Percentiles rank a stretch among this genome's conserved stretches.
Conservation (phyloP, 2,329 filamentous ascomycete genomes). For the Aquanectria penicillioides region DNA sequence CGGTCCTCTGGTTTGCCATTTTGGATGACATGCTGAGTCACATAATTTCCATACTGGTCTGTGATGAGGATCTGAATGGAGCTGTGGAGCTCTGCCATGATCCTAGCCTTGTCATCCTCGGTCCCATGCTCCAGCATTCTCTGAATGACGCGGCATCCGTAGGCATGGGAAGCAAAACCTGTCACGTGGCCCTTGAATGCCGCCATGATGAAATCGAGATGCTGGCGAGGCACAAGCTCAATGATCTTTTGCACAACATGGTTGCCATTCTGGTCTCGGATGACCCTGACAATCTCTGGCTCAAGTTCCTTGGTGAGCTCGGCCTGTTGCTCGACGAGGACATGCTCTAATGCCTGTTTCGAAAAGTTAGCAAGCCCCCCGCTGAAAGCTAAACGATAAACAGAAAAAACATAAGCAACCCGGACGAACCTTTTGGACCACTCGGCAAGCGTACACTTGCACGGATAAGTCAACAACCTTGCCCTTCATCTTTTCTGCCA, state of each 20-base stretch:
- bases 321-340: constrained; percentile 91
- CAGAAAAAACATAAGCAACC: no score
- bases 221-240: constrained; percentile 77
- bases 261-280: constrained; percentile 91
- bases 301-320: constrained; percentile 86
- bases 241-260: constrained; percentile 97
- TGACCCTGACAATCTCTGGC: constrained; percentile 77
- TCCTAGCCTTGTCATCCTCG: constrained; percentile 73
- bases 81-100: constrained; percentile 82
- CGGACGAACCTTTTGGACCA: constrained; percentile 84
- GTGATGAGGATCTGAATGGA: constrained; percentile 78
- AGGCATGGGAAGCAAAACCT: constrained; percentile 79
- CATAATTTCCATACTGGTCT: constrained; percentile 95
- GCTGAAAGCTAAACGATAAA: neutral
- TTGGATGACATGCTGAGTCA: constrained; percentile 89
- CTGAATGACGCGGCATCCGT: constrained; percentile 93
- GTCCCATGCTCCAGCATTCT: constrained; percentile 87
- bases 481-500: constrained; percentile 88
- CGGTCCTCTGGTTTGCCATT: constrained; percentile 80
- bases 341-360: constrained; percentile 83
- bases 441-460: constrained; percentile 93
- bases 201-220: constrained; percentile 87
- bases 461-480: constrained; percentile 82
- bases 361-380: constrained; percentile 34
- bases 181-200: constrained; percentile 81